Percentiles rank a stretch among this genome's conserved stretches.
Conservation (phyloP, 177 flowering plant species). For the Vitis hybrid region DNA sequence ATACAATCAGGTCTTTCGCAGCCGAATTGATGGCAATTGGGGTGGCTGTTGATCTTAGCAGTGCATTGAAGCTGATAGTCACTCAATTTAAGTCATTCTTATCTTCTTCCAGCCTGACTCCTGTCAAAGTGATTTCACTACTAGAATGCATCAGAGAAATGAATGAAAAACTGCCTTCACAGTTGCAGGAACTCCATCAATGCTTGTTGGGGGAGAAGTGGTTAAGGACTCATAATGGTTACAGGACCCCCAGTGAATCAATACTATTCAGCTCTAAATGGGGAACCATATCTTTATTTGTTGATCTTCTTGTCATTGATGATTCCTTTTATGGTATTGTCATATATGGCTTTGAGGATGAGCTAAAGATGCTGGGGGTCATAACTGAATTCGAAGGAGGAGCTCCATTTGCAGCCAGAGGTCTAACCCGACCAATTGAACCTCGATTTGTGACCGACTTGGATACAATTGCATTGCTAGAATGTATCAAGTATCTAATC, state of each 20-base stretch:
- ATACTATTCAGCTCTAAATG: not conserved
- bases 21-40: no score
- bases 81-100: no score
- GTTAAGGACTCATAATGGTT: slow-evolving; percentile 11
- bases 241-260: slow-evolving; percentile 6
- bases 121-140: no score
- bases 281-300: slow-evolving; percentile 6
- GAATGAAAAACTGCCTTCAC: no score
- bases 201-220: not conserved
- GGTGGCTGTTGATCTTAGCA: no score
- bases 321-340: slow-evolving; percentile 11
- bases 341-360: slow-evolving; percentile 1
- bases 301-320: slow-evolving; percentile 13
- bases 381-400: slow-evolving; percentile 14
- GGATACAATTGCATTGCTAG: slow-evolving; percentile 2
- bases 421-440: slow-evolving; percentile 2
- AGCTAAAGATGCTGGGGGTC: slow-evolving; percentile 16
- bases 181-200: no score
- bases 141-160: no score
- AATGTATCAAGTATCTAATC: slow-evolving; percentile 4
- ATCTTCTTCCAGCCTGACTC: no score
- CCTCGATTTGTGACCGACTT: slow-evolving; percentile 7
- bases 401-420: slow-evolving; percentile 5
- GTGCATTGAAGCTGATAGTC: no score
- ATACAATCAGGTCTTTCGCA: no score